Evolutionary conservation across 2,329 filamentous ascomycete species (phyloP).

Genomic region (Sarocladium oryzae): DNA sequence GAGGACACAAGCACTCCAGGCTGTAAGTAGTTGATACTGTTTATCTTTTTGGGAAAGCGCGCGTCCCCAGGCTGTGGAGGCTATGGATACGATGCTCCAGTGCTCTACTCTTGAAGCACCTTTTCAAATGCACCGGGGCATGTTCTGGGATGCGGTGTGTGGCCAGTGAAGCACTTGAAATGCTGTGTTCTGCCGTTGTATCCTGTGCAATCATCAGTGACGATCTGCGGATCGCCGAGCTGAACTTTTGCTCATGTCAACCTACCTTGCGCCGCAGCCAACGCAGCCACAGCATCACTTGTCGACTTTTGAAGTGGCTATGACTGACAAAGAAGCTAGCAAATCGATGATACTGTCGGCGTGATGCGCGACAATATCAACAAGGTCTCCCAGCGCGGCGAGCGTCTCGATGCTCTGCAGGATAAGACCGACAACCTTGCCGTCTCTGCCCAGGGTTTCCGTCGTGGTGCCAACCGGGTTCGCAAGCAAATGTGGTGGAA

Average conservation of each 20-base stretch:
- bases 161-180: no score
- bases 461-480: slow-evolving; percentile 90
- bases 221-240: no score
- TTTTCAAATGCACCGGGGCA: no score
- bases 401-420: slow-evolving; percentile 78
- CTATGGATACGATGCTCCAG: not conserved
- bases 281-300: no score
- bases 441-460: slow-evolving; percentile 89
- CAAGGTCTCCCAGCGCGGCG: slow-evolving; percentile 90
- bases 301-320: no score
- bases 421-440: slow-evolving; percentile 92
- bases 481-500: slow-evolving; percentile 99
- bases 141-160: no score
- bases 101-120: no score
- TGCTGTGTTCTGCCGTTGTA: no score
- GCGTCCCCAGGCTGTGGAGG: no score
- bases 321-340: slow-evolving; percentile 59
- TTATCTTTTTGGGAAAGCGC: not conserved
- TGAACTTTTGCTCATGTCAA: no score
- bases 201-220: no score
- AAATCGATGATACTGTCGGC: slow-evolving; percentile 94
- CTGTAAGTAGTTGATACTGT: slow-evolving; percentile 51
- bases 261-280: no score
- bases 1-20: slow-evolving; percentile 65
- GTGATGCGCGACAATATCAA: slow-evolving; percentile 98